Conservation (phyloP, 495 filamentous ascomycete genomes). For the Pyrenula massariospora region DNA sequence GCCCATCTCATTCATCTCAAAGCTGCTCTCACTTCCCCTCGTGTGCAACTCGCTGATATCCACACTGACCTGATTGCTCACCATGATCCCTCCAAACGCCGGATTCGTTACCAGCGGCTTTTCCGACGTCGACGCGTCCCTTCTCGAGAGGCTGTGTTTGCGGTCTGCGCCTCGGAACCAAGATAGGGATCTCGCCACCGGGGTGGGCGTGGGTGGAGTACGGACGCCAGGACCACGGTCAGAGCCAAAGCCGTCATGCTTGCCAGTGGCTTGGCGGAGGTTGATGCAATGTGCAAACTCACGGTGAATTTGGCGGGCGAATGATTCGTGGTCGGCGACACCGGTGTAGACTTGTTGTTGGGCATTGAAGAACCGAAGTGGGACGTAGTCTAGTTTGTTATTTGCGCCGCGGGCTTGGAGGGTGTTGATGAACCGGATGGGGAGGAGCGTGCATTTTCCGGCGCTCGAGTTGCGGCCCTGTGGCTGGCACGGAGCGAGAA, state of each 20-base stretch:
- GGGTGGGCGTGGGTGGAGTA: conserved; percentile 17
- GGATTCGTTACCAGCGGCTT: conserved; percentile 5
- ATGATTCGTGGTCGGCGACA: conserved; percentile 34
- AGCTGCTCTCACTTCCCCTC: conserved; percentile 10
- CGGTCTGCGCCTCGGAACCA: background rate
- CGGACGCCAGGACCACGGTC: conserved; percentile 15
- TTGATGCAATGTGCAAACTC: conserved; percentile 25
- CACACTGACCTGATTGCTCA: conserved; percentile 39
- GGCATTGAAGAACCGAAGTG: conserved; percentile 43
- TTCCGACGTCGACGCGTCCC: conserved; percentile 17
- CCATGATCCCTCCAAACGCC: conserved; percentile 37
- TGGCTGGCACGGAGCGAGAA: conserved; percentile 30
- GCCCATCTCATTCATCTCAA: conserved; percentile 13
- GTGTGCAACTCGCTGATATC: conserved; percentile 31
- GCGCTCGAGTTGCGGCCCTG: conserved; percentile 7
- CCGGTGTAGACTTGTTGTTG: conserved; percentile 43
- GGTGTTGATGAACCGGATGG: conserved; percentile 45
- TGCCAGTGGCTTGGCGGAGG: conserved; percentile 10
- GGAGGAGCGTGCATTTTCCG: conserved; percentile 27
- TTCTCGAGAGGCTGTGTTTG: conserved; percentile 8
- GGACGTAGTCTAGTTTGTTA: conserved; percentile 30
- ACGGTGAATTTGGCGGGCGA: conserved; percentile 34
- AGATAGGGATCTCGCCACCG: conserved; percentile 10
- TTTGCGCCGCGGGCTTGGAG: conserved; percentile 30
- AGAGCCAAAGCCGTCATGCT: conserved; percentile 17